Evolutionary conservation across 306 rosid genomes (phyloP).

Genomic region (Luffa aegyptiaca): DNA sequence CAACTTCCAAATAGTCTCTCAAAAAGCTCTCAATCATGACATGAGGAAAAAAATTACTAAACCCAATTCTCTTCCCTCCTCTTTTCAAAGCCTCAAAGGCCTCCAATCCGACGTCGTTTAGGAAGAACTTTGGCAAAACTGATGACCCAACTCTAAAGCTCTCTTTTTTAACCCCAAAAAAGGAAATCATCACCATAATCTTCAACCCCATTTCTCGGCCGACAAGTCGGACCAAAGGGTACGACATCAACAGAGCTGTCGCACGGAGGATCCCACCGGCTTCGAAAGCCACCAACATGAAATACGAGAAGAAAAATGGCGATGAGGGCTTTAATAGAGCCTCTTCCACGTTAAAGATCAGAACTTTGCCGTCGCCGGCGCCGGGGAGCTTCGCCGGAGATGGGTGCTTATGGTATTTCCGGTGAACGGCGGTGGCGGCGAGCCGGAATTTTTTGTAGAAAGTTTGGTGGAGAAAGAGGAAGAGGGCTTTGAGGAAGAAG

Average conservation of each 20-base stretch:
- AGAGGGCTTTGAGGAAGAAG: slow-evolving; percentile 38
- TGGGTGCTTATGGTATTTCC: slow-evolving; percentile 25
- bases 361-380: slow-evolving; percentile 30
- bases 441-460: slow-evolving; percentile 31
- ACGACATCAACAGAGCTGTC: slow-evolving; percentile 27
- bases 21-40: slow-evolving; percentile 71
- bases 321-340: slow-evolving; percentile 42
- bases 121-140: slow-evolving; percentile 63
- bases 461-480: slow-evolving; percentile 41
- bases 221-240: slow-evolving; percentile 45
- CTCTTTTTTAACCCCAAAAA: slow-evolving; percentile 64
- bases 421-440: slow-evolving; percentile 15
- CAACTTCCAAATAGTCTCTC: slow-evolving; percentile 66
- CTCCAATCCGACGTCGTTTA: slow-evolving; percentile 68
- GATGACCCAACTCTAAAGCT: slow-evolving; percentile 49
- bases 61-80: slow-evolving; percentile 48
- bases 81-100: slow-evolving; percentile 35
- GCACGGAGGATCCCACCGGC: slow-evolving; percentile 57
- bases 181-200: slow-evolving; percentile 66
- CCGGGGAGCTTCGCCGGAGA: slow-evolving; percentile 24
- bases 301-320: slow-evolving; percentile 50
- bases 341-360: slow-evolving; percentile 61
- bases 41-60: slow-evolving; percentile 38
- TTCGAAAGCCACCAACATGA: slow-evolving; percentile 91
- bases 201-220: slow-evolving; percentile 44